A percentile compares a stretch with the other conserved stretches of the same genome.
Conservation (phyloP, 176 grass and related monocot species). For the Aegilops sharonensis region DNA sequence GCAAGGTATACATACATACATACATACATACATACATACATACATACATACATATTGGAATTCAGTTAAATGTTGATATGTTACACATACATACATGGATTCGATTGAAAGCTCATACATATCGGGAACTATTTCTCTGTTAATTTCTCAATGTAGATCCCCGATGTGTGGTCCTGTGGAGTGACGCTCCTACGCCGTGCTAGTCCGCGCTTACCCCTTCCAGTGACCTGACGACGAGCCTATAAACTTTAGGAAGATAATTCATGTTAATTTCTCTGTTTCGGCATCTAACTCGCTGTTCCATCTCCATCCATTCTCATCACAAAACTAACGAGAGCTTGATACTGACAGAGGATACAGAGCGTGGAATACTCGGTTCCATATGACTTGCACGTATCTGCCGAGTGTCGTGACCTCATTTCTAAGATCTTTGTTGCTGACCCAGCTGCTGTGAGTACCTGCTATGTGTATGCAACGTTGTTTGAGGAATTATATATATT, state of each 20-base stretch:
- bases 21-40: too few species aligned
- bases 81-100: not conserved
- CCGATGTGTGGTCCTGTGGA: constrained; percentile 93
- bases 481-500: not conserved
- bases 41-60: too few species aligned
- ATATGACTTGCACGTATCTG: constrained; percentile 72
- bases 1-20: constrained; percentile 43
- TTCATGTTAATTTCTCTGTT: constrained; percentile 55
- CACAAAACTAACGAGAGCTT: constrained; percentile 5
- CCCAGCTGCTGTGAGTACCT: constrained; percentile 63
- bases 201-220: constrained; percentile 87
- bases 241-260: constrained; percentile 82
- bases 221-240: constrained; percentile 74
- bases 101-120: not conserved
- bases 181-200: constrained; percentile 87
- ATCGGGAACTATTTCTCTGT: not conserved
- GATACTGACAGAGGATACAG: constrained; percentile 68
- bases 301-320: not conserved
- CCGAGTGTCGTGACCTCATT: constrained; percentile 71
- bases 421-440: constrained; percentile 76
- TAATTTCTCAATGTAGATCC: constrained; percentile 47
- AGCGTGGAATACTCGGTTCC: constrained; percentile 91
- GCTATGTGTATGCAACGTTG: not conserved
- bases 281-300: not conserved
- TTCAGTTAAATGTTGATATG: too few species aligned